A percentile compares a stretch with the other conserved stretches of the same genome.
These are phyloP conservation scores for Pyronema domesticum DNA, from an alignment of 495 filamentous ascomycete genomes.

Conservation along the genomic window DNA sequence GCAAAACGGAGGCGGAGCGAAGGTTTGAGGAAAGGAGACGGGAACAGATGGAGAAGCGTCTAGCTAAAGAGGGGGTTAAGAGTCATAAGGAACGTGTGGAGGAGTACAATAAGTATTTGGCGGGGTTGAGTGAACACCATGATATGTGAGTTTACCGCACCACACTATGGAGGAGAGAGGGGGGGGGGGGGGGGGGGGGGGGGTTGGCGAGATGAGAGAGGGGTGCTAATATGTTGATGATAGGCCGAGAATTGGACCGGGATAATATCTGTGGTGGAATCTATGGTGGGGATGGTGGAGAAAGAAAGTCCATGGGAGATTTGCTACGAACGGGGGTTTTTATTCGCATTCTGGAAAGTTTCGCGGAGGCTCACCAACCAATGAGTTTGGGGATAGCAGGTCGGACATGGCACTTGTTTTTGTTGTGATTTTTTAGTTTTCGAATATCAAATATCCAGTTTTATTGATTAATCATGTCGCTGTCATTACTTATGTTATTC, in stretches of 20 bases:
- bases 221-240: conserved; percentile 7
- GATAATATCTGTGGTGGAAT: conserved; percentile 14
- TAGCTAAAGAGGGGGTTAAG: conserved; percentile 63
- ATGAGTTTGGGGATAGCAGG: neutral
- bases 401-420: neutral
- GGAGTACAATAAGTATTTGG: conserved; percentile 84
- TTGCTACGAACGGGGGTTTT: neutral
- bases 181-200: too few relatives aligned
- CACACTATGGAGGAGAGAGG: too few relatives aligned
- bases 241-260: conserved; percentile 25
- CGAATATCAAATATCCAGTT: neutral
- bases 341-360: neutral
- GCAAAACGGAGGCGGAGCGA: conserved; percentile 75
- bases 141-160: conserved; percentile 48
- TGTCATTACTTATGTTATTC: too few relatives aligned
- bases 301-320: too few relatives aligned
- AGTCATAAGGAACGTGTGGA: conserved; percentile 95
- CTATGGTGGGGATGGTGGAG: conserved; percentile 4
- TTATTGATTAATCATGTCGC: too few relatives aligned
- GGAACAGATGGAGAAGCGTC: conserved; percentile 45
- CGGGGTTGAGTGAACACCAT: conserved; percentile 84
- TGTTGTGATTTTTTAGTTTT: neutral
- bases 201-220: too few relatives aligned
- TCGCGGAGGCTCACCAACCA: neutral
- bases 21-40: conserved; percentile 49